phyloP scores from a whole-genome alignment of 2,329 filamentous ascomycete genomes.

The Fusarium pseudocircinatum region DNA sequence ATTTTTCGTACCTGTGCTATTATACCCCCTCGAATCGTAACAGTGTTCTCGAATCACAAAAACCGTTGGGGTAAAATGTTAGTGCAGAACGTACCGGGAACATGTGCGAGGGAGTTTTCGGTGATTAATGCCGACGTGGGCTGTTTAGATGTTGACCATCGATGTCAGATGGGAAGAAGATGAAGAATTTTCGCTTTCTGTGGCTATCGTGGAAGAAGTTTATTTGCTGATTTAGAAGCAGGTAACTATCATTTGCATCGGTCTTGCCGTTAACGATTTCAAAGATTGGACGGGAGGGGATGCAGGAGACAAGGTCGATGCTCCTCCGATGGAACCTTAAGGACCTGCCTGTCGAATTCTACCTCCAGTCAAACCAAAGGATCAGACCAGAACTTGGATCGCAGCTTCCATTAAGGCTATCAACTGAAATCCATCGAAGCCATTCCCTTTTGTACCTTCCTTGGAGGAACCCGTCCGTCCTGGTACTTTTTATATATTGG shows the following conservation, averaged over 20 bases:
- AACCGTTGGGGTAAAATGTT: constrained; percentile 16
- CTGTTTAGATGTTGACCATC: neutral
- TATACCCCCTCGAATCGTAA: neutral
- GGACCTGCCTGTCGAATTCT: neutral
- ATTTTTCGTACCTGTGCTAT: neutral
- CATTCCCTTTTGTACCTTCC: neutral
- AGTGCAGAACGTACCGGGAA: neutral
- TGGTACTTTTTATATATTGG: neutral
- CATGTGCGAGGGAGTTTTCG: constrained; percentile 12
- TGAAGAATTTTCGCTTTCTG: neutral
- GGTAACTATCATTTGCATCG: constrained; percentile 16
- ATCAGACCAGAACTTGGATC: neutral
- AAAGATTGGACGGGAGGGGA: neutral
- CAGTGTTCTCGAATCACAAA: constrained; percentile 10
- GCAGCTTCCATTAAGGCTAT: neutral
- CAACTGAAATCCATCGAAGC: neutral
- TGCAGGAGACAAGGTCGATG: constrained; percentile 20
- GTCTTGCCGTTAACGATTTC: constrained; percentile 21
- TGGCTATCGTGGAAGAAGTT: constrained; percentile 1
- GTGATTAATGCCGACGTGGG: constrained; percentile 1
- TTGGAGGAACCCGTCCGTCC: no score
- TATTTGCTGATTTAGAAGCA: neutral
- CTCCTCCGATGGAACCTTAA: constrained; percentile 17
- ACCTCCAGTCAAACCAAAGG: neutral
- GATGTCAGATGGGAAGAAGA: neutral